Base-by-base conservation (phyloP, 2,329 filamentous ascomycete genomes). In the Aspergillus jensenii region DNA sequence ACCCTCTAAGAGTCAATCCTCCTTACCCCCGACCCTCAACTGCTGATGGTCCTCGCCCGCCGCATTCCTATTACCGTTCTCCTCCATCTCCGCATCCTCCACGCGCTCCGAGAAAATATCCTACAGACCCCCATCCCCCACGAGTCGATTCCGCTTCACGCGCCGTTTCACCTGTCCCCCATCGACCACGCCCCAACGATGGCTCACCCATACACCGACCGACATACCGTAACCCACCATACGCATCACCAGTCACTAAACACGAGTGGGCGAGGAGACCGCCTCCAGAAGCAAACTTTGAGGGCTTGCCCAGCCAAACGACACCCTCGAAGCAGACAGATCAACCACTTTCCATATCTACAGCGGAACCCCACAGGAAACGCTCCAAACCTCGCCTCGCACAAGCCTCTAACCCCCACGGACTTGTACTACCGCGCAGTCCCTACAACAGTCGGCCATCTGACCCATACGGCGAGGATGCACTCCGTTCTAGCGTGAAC, bases 401-500 rank as follows among this genome's bases (percentile, higher is more conserved):
- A 51, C 63, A 67, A 12, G 69, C 73, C 8, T 39, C 60, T 11
- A 70, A 73, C 12, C 33, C 61, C 7, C 65, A 64, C 44, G 70
- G 66, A 21, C 60, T 71, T 14, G 64, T 65, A 5, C 55, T 70
- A 25, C 71, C 73, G 14, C 69, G 71, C 45, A 54, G 45, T 33
- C 71, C 70, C 27, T 67, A 69, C n/a, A 64, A 67, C 17, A 66
- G 68, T 59, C 67, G 65, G 2, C 65, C 71, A 4, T 52, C 67
- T n/a, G 74, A 76, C 40, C 49, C 64, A 40, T 62, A 70, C 37
- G 64, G 65, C 37, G 68, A 74, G 33, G 68, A 70, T 51, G 63
- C 65, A 6, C 71, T 82, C 23, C 79, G 86, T 23, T 80, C 82
- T 14, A 88, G 85, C 61, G 81, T 84, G 62, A 81, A 84, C 54